Percentiles rank a stretch among this genome's conserved stretches.
These are phyloP conservation scores for Clarireedia monteithiana DNA, from an alignment of 2,329 filamentous ascomycete genomes.

Conservation along the genomic window DNA sequence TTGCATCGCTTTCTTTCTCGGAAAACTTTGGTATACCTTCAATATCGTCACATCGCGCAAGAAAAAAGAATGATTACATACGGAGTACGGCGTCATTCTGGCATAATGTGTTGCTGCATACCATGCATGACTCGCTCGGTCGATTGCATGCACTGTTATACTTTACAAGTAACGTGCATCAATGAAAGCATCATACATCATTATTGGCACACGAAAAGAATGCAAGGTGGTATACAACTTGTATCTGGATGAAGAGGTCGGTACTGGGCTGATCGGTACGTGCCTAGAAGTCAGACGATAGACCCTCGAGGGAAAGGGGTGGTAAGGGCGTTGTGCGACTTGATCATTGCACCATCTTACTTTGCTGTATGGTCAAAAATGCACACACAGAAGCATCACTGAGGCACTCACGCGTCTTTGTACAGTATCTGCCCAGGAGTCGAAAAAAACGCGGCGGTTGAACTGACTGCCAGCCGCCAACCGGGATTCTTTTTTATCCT, in stretches of 20 bases:
- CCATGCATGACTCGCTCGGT: conserved; percentile 11
- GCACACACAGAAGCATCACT: neutral
- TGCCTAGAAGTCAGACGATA: conserved; percentile 7
- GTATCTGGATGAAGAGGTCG: neutral
- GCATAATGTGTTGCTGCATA: neutral
- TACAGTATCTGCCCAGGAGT: neutral
- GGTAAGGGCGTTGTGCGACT: conserved; percentile 5
- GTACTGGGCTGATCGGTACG: neutral
- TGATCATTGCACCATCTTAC: neutral
- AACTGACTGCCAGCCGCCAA: conserved; percentile 9
- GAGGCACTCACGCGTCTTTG: neutral
- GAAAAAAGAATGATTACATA: neutral
- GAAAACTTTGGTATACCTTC: neutral
- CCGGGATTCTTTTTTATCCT: conserved; percentile 1
- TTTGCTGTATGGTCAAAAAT: neutral
- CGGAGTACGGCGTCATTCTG: neutral
- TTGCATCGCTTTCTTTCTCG: neutral
- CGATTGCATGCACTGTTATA: conserved; percentile 11
- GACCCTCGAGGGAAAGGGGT: neutral
- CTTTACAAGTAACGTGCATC: conserved; percentile 9
- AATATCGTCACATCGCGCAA: conserved; percentile 3
- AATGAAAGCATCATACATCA: neutral
- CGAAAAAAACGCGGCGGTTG: conserved; percentile 8
- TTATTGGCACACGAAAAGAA: conserved; percentile 3
- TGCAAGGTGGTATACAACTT: neutral